Evolutionary conservation across 2,329 filamentous ascomycete species (phyloP), one percentile per base, ranked within the genome.

Genomic region (Aspergillus phoenicis): DNA sequence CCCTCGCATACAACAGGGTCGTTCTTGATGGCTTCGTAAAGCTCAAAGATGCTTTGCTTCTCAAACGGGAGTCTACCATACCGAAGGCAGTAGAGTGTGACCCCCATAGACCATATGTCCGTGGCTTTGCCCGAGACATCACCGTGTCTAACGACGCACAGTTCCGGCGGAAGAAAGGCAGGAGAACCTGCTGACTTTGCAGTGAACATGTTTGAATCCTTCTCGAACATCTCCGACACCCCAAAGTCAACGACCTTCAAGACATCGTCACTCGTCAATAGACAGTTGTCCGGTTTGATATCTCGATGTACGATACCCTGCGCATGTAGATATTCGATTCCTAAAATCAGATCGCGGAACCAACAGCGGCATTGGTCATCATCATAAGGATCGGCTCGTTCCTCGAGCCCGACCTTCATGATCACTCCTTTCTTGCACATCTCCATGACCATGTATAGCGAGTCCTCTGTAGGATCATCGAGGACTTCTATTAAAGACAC

Each of bases 191-290:
- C 93, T 3, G 93, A 94, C 78, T 98, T 99, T 61, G 90, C 88
- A 0, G 92, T 97, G 74, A 87, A 88, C 95, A 98, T 98, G 49
- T 91, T 85, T 2, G 85, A 87, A 60, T 90, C 83, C 74, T 96
- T 97, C 72, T 94, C 90, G 68, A 99, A 99, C 88, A 99, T 97
- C 73, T 99, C 94, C 1, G 94, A 98, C 7, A 98, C 95, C n/a
- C 95, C 95, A 82, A 99, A 99, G 76, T 98, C 95, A 56, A 96
- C 93, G 66, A 99, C 90, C 75, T 98, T 99, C 56, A 99, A 85
- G n/a, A 97, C 88, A 70, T 98, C 90, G 58, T 97, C 93, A 38
- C 89, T 85, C 0, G 93, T 97, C 41, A 99, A 81, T 7, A 99
- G 84, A 57, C 96, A 89, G 69, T 99, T 99, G 75, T 98, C 95